A percentile compares a stretch with the other conserved stretches of the same genome.
Evolutionary conservation across 768 basidiomycete genomes (phyloP).

Genomic region (Kondoa malvinella): DNA sequence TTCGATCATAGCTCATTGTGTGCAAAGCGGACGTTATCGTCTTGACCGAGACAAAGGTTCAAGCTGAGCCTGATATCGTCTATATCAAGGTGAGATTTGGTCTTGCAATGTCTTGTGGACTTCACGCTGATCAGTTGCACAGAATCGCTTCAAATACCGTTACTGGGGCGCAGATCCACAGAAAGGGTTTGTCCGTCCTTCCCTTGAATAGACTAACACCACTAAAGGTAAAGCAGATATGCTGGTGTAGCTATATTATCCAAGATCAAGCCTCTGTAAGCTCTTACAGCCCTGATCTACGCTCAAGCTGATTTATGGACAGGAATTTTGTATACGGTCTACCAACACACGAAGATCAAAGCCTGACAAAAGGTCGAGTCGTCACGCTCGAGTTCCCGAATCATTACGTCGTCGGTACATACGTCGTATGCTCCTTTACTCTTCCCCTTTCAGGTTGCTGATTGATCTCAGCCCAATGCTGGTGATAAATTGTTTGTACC

Average conservation of each 20-base stretch:
- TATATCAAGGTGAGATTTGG: not conserved
- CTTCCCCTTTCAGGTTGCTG: not conserved
- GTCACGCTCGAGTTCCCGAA: conserved; percentile 62
- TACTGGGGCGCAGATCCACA: conserved; percentile 35
- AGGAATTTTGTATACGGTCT: conserved; percentile 38
- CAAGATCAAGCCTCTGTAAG: conserved; percentile 52
- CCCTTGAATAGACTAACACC: conserved; percentile 22
- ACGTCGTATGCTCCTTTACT: not conserved
- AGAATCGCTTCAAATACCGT: conserved; percentile 13
- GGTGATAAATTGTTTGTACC: conserved; percentile 55
- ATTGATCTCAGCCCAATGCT: conserved; percentile 59
- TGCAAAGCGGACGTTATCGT: conserved; percentile 52
- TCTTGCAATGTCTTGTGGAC: not conserved
- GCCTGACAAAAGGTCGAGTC: conserved; percentile 47
- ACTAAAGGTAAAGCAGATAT: conserved; percentile 50
- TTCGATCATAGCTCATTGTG: not conserved
- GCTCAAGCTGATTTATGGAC: not conserved
- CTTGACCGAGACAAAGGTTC: conserved; percentile 71
- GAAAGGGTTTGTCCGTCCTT: conserved; percentile 37
- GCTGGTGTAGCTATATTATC: conserved; percentile 66
- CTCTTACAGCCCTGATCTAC: not conserved
- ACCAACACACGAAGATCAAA: conserved; percentile 48
- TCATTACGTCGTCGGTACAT: conserved; percentile 46
- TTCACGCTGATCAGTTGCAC: not conserved
- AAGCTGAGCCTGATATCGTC: conserved; percentile 12